Base-by-base conservation (phyloP, 1,139 yeast species). In the Pneumocystis sp. region DNA sequence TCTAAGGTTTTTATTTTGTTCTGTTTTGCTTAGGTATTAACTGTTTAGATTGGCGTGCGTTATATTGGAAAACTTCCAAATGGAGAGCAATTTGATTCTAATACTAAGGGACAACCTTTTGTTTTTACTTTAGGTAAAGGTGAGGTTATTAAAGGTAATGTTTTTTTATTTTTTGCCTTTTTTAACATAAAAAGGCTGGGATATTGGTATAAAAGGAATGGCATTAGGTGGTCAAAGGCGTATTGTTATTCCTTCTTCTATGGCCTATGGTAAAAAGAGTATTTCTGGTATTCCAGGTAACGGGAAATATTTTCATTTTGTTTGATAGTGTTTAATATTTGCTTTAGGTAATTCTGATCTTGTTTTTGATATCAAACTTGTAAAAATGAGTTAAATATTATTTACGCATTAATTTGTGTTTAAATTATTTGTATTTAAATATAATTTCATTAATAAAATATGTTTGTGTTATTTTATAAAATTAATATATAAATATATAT, bases 211-310 rank as follows among this genome's bases (percentile, higher is more conserved):
- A 73, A 89, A 91, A 67, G 98, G 98, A 76, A 91, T 95, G 97
- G 85, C 96, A 68, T 96, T 89, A 75, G 96, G 96, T 73, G 98
- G 98, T 75, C 98, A 95, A 82, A 90, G 99, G 83, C 86, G 98
- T 81, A 90, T 95, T 70, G 82, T 89, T 69, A 89, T 95, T 72
- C 99, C 99, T 72, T 86, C 98, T 67, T 84, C 93, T 75, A 88
- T 89, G 85, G 98, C 96, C 67, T 93, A 93, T 79, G 98, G 98
- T 70, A 87, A 87, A 74, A 88, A 89, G 81, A 56, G 88, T 69
- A 82, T 93, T 71, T 97, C 98, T 73, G 98, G 97, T 70, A 89
- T 93, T 73, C 98, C 98, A 74, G 56, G 56, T 44, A 44, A 10
- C 19, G 19, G 10, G 6, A 19, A 8, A 67, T 44, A 21, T 44